These are phyloP conservation scores for Magnolia officinalis DNA, from an alignment of 164 flowering plant species.

Conservation along the genomic window DNA sequence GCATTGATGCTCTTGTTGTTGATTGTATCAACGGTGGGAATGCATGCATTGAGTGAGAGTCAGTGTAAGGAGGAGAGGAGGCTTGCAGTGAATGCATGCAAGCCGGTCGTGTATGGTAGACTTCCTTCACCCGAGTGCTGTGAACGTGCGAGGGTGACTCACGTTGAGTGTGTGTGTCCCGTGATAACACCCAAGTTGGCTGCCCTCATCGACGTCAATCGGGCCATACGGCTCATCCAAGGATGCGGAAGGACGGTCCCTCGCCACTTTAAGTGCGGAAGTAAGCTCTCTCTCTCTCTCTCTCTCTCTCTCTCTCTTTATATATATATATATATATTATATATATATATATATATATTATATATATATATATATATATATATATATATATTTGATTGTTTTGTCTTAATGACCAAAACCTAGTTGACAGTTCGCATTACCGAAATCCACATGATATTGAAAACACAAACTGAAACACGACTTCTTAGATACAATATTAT, in stretches of 20 bases:
- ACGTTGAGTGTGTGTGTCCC: constrained; percentile 34
- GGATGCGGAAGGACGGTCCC: constrained; percentile 41
- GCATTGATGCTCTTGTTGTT: neutral
- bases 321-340: no score
- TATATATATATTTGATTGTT: no score
- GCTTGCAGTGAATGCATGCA: constrained; percentile 20
- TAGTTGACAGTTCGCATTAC: no score
- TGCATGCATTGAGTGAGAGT: constrained; percentile 3
- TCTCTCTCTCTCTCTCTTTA: neutral
- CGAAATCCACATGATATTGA: no score
- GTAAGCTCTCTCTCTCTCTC: constrained; percentile 18
- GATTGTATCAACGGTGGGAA: neutral
- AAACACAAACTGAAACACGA: no score
- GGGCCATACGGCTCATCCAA: constrained; percentile 22
- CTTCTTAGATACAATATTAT: no score
- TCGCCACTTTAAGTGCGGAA: constrained; percentile 42
- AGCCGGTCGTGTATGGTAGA: constrained; percentile 23
- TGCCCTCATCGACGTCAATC: constrained; percentile 26
- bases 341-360: no score
- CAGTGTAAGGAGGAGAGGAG: constrained; percentile 17
- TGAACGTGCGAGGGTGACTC: constrained; percentile 22
- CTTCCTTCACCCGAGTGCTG: constrained; percentile 26
- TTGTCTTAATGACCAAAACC: no score
- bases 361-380: no score
- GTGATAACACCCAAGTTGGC: constrained; percentile 25